Evolutionary conservation across 306 rosid species (phyloP), one percentile per base, ranked within the genome.

Genomic region (Prunus mume): DNA sequence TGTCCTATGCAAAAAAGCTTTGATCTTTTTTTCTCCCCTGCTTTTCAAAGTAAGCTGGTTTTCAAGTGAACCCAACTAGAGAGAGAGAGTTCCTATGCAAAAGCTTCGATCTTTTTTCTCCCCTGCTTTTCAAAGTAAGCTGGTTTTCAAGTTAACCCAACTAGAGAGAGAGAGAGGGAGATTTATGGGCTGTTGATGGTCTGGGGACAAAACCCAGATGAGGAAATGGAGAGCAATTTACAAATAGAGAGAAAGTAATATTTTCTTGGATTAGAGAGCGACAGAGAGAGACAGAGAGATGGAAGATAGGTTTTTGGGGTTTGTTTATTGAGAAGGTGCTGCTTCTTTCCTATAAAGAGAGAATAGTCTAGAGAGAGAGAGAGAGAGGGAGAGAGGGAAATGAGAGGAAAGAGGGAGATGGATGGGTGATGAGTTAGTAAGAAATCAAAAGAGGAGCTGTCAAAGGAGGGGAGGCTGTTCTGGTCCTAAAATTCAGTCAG

Each of bases 241-340:
- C 25, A 19, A 19, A 65, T 18, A 34, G 69, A 65, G 69, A 12
- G 50, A 54, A 58, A 19, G 25, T 25, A 34, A 19, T 32, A 5
- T 47, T 69, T 34, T 32, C 65, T 34, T 56, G 55, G 67, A 72
- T 72, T n/a, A n/a, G n/a, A n/a, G n/a, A n/a, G n/a, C n/a, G n/a
- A n/a, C n/a, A n/a, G n/a, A n/a, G 38, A 65, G 50, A 64, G 38
- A 25, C 4, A 49, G 43, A 47, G 57, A 45, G 32, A 45, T 38
- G 41, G 41, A n/a, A 68, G 72, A 68, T 13, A 18, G 11, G 50
- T 18, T 30, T 28, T 51, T 43, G 52, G 75, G 75, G 30, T 52
- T 52, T 18, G 49, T n/a, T 52, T 12, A n/a, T 52, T 41, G 27
- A 34, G 18, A 5, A 28, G 49, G 1, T 52, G 74, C 61, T 25